These are phyloP conservation scores for Diaporthe sp. DNA, from an alignment of 2,329 filamentous ascomycete genomes.

Conservation along the genomic window DNA sequence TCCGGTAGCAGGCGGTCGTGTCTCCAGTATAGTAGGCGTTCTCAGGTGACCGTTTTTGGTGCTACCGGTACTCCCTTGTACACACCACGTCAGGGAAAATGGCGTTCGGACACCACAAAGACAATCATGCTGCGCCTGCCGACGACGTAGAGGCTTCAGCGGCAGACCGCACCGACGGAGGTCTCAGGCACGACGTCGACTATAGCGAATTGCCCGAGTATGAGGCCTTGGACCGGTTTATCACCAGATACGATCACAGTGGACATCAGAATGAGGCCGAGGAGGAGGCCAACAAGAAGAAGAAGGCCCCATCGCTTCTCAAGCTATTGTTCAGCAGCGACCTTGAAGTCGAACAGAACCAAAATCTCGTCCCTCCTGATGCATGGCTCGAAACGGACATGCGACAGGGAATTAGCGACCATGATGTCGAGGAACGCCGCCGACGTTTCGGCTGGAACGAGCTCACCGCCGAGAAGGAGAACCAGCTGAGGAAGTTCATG, in stretches of 20 bases:
- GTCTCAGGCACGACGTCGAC: neutral
- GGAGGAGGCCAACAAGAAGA: conserved; percentile 36
- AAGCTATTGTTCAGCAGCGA: conserved; percentile 42
- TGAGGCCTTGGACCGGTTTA: conserved; percentile 49
- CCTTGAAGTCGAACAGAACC: conserved; percentile 51
- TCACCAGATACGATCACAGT: conserved; percentile 48
- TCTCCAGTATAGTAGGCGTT: conserved; percentile 24
- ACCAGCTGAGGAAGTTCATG: conserved; percentile 77
- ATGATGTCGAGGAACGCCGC: conserved; percentile 71
- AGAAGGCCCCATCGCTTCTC: conserved; percentile 45
- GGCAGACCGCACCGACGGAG: conserved; percentile 10
- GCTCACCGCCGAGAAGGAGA: conserved; percentile 77
- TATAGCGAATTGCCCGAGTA: conserved; percentile 47
- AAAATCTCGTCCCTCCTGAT: conserved; percentile 64
- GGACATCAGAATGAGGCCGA: conserved; percentile 41
- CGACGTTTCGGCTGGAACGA: conserved; percentile 78
- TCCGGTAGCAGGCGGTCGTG: conserved; percentile 21
- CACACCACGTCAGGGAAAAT: neutral
- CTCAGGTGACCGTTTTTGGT: conserved; percentile 29
- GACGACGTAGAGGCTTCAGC: conserved; percentile 38
- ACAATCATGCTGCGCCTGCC: neutral
- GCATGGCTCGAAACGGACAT: conserved; percentile 77
- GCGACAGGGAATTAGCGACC: conserved; percentile 66
- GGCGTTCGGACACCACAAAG: conserved; percentile 33
- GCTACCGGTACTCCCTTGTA: neutral